Base-by-base conservation (phyloP, 352 stramenopile genomes). In the Pythium biforme region DNA sequence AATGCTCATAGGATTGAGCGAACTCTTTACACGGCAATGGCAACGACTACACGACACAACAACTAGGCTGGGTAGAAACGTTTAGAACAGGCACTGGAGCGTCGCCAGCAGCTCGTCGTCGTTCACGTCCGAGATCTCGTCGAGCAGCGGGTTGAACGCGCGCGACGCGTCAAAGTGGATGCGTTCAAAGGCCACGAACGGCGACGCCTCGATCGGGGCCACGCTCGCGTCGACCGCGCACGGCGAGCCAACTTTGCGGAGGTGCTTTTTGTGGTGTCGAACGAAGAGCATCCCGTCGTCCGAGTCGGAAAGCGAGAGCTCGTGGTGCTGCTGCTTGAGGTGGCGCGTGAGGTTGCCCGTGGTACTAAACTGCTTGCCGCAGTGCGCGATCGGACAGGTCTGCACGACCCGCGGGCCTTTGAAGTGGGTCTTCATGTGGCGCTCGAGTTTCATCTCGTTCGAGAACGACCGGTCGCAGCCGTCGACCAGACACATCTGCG, bases 351-450 rank as follows among this genome's bases (percentile, higher is more conserved):
- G 70, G 66, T 89, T 89, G 26, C 79, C 79, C 3, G 72, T 69
- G 5, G 79, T 87, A 63, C 73, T 87, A 49, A 87, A 89, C 10
- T 77, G 82, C 64, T 87, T 86, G 63, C 66, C 69, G 59, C 79
- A 89, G 23, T 74, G 65, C 12, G 23, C 34, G 23, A 60, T 37
- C 15, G 60, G 68, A 57, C 81, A 88, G 8, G 69, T 77, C 62
- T 87, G 73, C 14, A 51, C 26, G 22, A 41, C 49, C 34, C 70
- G 64, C 10, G 74, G 74, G n/a, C 23, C 51, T 29, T 61, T 55
- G 23, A 61, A 67, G 37, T 67, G 60, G 3, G 40, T 52, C 45
- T 61, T 60, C 3, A 57, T 45, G 53, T 68, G 63, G 10, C 27
- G 51, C 40, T 62, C 45, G 15, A 71, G 51, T 46, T 66, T 64